Evolutionary conservation across 768 basidiomycete genomes (phyloP).

Genomic region (Lactifluus pinguis): DNA sequence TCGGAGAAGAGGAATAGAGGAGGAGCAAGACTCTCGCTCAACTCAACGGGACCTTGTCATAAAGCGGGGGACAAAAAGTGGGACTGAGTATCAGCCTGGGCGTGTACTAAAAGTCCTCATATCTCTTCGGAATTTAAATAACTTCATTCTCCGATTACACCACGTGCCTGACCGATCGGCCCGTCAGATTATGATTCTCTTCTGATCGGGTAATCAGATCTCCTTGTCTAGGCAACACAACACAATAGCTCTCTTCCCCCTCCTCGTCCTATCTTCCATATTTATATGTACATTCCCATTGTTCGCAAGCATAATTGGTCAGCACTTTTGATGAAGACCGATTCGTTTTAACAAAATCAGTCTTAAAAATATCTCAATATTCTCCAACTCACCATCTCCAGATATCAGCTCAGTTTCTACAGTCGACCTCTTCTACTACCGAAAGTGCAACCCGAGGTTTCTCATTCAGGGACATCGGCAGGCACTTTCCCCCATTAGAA

Average conservation of each 20-base stretch:
- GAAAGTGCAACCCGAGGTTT: background rate
- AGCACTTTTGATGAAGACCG: background rate
- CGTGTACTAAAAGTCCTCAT: slow-evolving; percentile 10
- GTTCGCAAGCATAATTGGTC: too few species aligned
- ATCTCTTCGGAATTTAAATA: slow-evolving; percentile 4
- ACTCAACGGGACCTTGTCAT: slow-evolving; percentile 9
- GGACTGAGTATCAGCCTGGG: background rate
- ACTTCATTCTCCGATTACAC: slow-evolving; percentile 6
- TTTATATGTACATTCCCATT: background rate
- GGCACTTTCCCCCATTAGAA: background rate
- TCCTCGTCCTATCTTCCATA: background rate
- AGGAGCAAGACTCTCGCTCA: slow-evolving; percentile 22
- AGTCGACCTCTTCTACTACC: background rate
- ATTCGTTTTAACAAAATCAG: too few species aligned
- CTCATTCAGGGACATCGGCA: background rate
- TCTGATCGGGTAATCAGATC: slow-evolving; percentile 7
- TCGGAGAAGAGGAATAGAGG: slow-evolving; percentile 27
- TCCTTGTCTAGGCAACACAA: background rate
- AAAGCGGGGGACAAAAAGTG: slow-evolving; percentile 12
- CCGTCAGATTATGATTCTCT: slow-evolving; percentile 13
- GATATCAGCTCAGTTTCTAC: background rate
- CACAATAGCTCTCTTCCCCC: background rate
- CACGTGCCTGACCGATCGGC: slow-evolving; percentile 12
- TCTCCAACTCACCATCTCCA: background rate
- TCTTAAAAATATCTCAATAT: background rate